Conservation (phyloP, 176 grass and related monocot species). For the Cenchrus purpureus region DNA sequence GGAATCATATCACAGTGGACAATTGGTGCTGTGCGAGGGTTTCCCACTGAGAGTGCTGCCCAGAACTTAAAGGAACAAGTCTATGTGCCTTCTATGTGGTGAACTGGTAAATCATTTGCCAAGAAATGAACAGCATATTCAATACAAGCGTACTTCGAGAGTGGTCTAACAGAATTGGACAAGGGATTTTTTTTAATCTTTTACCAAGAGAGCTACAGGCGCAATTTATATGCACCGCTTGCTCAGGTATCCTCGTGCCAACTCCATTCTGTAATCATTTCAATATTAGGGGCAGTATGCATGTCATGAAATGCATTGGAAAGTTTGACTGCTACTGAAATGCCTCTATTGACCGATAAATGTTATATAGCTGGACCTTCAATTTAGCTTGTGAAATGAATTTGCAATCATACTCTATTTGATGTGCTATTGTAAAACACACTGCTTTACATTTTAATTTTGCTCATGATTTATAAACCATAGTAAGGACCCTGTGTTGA, state of each 20-base stretch:
- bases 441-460: background rate
- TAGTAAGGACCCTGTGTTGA: background rate
- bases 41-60: constrained; percentile 85
- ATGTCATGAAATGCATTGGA: background rate
- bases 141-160: constrained; percentile 21
- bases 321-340: background rate
- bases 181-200: background rate
- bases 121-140: background rate
- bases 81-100: constrained; percentile 91
- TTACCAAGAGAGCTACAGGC: constrained; percentile 30
- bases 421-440: background rate
- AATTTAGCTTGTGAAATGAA: background rate
- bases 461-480: constrained; percentile 18
- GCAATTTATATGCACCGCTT: background rate
- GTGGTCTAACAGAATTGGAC: constrained; percentile 32
- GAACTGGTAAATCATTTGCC: constrained; percentile 35
- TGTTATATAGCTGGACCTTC: background rate
- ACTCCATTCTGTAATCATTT: constrained; percentile 6
- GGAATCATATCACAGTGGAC: constrained; percentile 98
- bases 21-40: constrained; percentile 77
- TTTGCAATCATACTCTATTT: background rate
- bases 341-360: constrained; percentile 6
- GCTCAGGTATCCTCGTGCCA: constrained; percentile 37
- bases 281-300: background rate
- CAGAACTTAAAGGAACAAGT: constrained; percentile 92